Percentiles rank a stretch among this genome's conserved stretches.
These are phyloP conservation scores for Phellopilus nigrolimitatus DNA, from an alignment of 1,284 basidiomycete species.

Conservation along the genomic window DNA sequence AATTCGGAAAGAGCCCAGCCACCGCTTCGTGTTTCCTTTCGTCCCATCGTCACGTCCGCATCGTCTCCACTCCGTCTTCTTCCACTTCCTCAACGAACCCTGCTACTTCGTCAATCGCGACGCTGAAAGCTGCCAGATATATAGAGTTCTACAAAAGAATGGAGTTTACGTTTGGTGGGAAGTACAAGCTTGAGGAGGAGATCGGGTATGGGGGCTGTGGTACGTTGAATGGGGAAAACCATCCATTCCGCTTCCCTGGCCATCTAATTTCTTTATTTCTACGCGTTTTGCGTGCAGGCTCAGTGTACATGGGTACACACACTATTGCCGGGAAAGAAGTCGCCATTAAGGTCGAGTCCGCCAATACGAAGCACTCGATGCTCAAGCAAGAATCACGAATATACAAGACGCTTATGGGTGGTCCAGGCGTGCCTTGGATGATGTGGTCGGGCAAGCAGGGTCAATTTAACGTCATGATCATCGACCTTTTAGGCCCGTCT, in stretches of 20 bases:
- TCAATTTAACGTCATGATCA: conserved; percentile 96
- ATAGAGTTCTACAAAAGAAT: conserved; percentile 34
- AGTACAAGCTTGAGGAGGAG: conserved; percentile 92
- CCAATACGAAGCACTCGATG: conserved; percentile 74
- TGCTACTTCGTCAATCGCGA: too few species aligned
- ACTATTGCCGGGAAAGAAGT: conserved; percentile 95
- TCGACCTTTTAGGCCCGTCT: conserved; percentile 90
- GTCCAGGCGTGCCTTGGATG: conserved; percentile 91
- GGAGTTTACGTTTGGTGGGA: conserved; percentile 81
- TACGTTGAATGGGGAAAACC: conserved; percentile 35
- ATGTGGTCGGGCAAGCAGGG: conserved; percentile 93
- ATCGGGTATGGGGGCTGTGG: conserved; percentile 94
- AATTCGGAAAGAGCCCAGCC: background rate
- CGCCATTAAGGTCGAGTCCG: conserved; percentile 94
- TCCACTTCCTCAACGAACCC: too few species aligned
- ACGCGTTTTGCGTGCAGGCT: conserved; percentile 44
- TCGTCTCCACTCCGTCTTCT: background rate
- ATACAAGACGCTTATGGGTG: conserved; percentile 90
- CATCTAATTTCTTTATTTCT: conserved; percentile 12
- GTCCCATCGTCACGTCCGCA: background rate
- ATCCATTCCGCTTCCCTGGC: background rate
- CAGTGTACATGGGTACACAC: conserved; percentile 93
- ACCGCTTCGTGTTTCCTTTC: background rate
- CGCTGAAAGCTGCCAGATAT: background rate
- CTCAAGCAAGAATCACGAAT: conserved; percentile 91